Percentiles rank a stretch among this genome's conserved stretches.
These are phyloP conservation scores for Suillus placidus DNA, from an alignment of 768 basidiomycete species.

Conservation along the genomic window DNA sequence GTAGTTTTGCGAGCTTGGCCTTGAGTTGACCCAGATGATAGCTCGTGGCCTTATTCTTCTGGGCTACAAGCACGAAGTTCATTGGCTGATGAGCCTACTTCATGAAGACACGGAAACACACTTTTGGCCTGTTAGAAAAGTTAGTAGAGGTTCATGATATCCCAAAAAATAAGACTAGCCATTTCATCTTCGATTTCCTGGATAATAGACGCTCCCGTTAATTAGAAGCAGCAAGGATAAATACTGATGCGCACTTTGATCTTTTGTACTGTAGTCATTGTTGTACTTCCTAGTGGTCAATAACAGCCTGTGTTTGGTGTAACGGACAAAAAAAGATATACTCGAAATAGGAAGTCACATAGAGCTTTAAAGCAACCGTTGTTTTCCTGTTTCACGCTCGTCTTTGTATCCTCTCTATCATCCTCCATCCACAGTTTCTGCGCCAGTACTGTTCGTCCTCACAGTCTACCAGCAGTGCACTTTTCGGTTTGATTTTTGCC, in stretches of 20 bases:
- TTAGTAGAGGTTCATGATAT: background rate
- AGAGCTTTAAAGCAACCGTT: conserved; percentile 15
- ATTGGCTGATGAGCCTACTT: conserved; percentile 16
- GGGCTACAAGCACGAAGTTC: conserved; percentile 53
- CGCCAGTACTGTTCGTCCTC: conserved; percentile 20
- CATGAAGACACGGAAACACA: conserved; percentile 40
- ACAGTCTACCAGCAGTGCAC: conserved; percentile 14
- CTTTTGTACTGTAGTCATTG: conserved; percentile 89
- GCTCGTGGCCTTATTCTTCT: conserved; percentile 95
- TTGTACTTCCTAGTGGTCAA: background rate
- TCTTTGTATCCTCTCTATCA: background rate
- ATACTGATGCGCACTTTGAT: conserved; percentile 60
- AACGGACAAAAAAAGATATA: conserved; percentile 5
- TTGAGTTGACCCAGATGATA: conserved; percentile 97
- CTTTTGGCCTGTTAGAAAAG: conserved; percentile 66
- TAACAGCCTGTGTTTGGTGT: conserved; percentile 13
- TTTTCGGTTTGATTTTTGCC: background rate
- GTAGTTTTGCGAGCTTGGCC: conserved; percentile 96
- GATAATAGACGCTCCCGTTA: conserved; percentile 13
- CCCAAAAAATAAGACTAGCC: conserved; percentile 51
- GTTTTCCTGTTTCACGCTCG: conserved; percentile 2
- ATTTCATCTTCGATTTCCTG: conserved; percentile 98
- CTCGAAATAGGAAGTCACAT: conserved; percentile 10
- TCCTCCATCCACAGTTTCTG: conserved; percentile 23
- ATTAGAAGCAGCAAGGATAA: conserved; percentile 22